Percentiles rank a stretch among this genome's conserved stretches.
These are phyloP conservation scores for Ophiostoma sp. DNA, from an alignment of 2,329 filamentous ascomycete genomes.

Conservation along the genomic window DNA sequence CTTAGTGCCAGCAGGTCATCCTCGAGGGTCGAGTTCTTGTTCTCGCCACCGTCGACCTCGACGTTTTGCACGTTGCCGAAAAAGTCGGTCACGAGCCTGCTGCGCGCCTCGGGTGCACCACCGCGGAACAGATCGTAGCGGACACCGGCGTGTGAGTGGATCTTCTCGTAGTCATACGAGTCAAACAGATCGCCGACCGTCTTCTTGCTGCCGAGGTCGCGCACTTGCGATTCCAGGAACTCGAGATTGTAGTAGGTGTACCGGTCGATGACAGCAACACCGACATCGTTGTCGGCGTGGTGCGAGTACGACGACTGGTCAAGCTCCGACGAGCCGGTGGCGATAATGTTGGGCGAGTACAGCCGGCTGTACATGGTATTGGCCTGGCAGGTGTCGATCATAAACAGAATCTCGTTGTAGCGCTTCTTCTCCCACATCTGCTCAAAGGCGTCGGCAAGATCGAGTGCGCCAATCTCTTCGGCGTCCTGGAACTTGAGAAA, in stretches of 20 bases:
- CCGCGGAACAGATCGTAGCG: slow-evolving; percentile 93
- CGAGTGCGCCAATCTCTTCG: slow-evolving; percentile 94
- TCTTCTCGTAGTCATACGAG: slow-evolving; percentile 90
- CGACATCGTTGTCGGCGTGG: slow-evolving; percentile 96
- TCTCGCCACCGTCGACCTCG: slow-evolving; percentile 63
- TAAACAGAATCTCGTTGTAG: slow-evolving; percentile 97
- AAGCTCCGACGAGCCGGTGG: slow-evolving; percentile 91
- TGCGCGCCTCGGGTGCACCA: slow-evolving; percentile 69
- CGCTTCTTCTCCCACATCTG: slow-evolving; percentile 99
- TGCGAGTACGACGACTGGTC: slow-evolving; percentile 97
- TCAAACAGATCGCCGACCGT: slow-evolving; percentile 93
- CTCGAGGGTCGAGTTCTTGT: slow-evolving; percentile 52
- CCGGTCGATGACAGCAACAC: slow-evolving; percentile 94
- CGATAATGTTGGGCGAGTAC: slow-evolving; percentile 96
- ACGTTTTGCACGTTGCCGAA: slow-evolving; percentile 98
- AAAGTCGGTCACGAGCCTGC: slow-evolving; percentile 87
- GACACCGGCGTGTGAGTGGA: slow-evolving; percentile 86
- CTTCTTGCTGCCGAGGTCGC: slow-evolving; percentile 78
- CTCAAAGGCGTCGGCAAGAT: slow-evolving; percentile 93
- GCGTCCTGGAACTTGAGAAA: slow-evolving; percentile 98
- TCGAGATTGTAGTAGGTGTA: slow-evolving; percentile 99
- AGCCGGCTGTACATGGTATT: slow-evolving; percentile 99
- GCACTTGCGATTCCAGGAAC: slow-evolving; percentile 86
- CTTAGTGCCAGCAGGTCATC: slow-evolving; percentile 76
- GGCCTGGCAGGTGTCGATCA: slow-evolving; percentile 99